A percentile compares a stretch with the other conserved stretches of the same genome.
phyloP scores from a whole-genome alignment of 208 protist species.

The Trypanosoma cruzi region DNA sequence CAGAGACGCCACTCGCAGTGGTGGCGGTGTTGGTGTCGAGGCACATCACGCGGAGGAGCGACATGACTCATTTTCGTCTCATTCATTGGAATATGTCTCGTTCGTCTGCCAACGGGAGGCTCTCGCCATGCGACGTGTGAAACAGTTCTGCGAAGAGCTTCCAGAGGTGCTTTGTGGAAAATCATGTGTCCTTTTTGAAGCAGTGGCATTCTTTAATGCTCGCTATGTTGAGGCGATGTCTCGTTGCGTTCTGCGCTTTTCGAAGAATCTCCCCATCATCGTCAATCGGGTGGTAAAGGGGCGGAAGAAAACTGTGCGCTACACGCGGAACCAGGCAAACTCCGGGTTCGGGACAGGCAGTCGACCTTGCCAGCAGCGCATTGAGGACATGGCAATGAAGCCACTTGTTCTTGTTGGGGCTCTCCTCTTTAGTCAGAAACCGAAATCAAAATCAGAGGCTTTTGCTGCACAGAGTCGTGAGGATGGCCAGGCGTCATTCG shows the following conservation, averaged over 20 bases:
- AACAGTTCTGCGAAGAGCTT: slow-evolving; percentile 66
- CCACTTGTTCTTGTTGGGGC: slow-evolving; percentile 84
- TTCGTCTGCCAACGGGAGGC: slow-evolving; percentile 69
- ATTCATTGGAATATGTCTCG: slow-evolving; percentile 78
- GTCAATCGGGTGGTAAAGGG: slow-evolving; percentile 78
- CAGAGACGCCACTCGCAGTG: slow-evolving; percentile 3
- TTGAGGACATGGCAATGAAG: slow-evolving; percentile 91
- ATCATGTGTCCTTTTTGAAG: slow-evolving; percentile 76
- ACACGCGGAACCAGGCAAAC: slow-evolving; percentile 36
- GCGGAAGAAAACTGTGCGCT: slow-evolving; percentile 48
- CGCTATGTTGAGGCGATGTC: slow-evolving; percentile 73
- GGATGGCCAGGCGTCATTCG: background rate
- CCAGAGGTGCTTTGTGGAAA: slow-evolving; percentile 68
- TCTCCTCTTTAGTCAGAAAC: slow-evolving; percentile 58
- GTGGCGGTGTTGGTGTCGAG: background rate
- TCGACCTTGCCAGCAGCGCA: slow-evolving; percentile 55
- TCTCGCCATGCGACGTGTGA: slow-evolving; percentile 62
- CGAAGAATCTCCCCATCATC: slow-evolving; percentile 81
- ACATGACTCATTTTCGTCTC: slow-evolving; percentile 39
- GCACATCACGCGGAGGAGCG: background rate
- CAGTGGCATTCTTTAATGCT: slow-evolving; percentile 79
- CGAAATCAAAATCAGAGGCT: background rate
- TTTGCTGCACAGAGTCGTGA: background rate
- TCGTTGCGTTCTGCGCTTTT: slow-evolving; percentile 73
- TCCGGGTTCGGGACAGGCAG: slow-evolving; percentile 62